Conservation (phyloP, 2,329 filamentous ascomycete genomes). For the Aspergillaceae sp. region DNA sequence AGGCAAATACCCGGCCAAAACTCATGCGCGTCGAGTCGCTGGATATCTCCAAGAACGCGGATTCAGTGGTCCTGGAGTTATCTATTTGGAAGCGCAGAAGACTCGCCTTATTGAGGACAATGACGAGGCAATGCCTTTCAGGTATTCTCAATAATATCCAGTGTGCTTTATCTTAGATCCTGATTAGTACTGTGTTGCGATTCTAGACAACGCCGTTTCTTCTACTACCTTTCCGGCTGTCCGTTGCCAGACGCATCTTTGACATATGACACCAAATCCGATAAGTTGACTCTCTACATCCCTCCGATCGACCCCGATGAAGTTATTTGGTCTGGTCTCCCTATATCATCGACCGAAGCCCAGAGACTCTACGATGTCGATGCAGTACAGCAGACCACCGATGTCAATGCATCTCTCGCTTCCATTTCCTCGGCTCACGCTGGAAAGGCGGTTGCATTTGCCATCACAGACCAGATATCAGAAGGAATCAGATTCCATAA, state of each 20-base stretch:
- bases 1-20: conserved; percentile 71
- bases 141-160: conserved; percentile 40
- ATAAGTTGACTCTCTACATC: conserved; percentile 77
- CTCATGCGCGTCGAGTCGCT: conserved; percentile 75
- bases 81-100: conserved; percentile 83
- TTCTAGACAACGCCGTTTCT: conserved; percentile 72
- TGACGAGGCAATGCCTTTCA: conserved; percentile 72
- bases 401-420: conserved; percentile 66
- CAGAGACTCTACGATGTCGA: conserved; percentile 73
- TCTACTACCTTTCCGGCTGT: conserved; percentile 90
- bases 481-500: conserved; percentile 61
- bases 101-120: conserved; percentile 81
- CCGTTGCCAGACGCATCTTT: conserved; percentile 70
- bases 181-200: conserved; percentile 3
- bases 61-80: conserved; percentile 58
- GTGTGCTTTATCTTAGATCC: background rate
- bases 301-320: conserved; percentile 77
- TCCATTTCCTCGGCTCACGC: conserved; percentile 32
- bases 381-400: conserved; percentile 60
- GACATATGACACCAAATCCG: conserved; percentile 67
- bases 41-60: conserved; percentile 61
- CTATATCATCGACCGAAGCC: conserved; percentile 67
- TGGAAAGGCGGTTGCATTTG: conserved; percentile 53
- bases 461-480: conserved; percentile 70
- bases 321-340: conserved; percentile 89